phyloP scores from a whole-genome alignment of 164 flowering plant genomes.

The Magnolia sinica region DNA sequence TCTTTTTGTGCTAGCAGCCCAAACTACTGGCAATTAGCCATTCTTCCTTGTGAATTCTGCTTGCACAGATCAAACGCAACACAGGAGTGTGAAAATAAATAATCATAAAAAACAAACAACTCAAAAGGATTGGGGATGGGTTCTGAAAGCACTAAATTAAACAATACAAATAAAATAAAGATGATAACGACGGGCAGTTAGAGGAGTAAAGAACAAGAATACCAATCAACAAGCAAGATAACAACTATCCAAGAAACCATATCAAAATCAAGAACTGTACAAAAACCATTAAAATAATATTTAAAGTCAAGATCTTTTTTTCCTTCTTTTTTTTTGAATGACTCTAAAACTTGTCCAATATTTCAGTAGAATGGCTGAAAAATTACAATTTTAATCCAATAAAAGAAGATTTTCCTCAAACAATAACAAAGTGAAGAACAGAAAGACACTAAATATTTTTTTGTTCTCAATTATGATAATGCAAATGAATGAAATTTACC shows the following conservation, averaged over 20 bases:
- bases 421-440: background rate
- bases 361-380: background rate
- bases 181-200: constrained; percentile 5
- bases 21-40: background rate
- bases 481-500: background rate
- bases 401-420: background rate
- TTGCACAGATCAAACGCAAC: constrained; percentile 1
- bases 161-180: background rate
- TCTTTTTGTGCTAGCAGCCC: background rate
- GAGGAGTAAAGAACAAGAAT: constrained; percentile 3
- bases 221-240: background rate
- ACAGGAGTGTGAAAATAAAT: background rate
- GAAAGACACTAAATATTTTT: background rate
- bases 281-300: background rate
- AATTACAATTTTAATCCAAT: background rate
- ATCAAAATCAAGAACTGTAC: background rate
- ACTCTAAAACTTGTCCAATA: background rate
- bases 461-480: background rate
- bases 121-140: background rate
- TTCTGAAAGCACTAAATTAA: background rate
- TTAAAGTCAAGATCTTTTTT: too few species aligned
- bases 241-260: background rate
- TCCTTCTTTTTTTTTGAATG: background rate
- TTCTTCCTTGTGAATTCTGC: constrained; percentile 10
- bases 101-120: background rate